phyloP scores from a whole-genome alignment of 1,139 yeast species.

The Blastobotrys capitulatus region DNA sequence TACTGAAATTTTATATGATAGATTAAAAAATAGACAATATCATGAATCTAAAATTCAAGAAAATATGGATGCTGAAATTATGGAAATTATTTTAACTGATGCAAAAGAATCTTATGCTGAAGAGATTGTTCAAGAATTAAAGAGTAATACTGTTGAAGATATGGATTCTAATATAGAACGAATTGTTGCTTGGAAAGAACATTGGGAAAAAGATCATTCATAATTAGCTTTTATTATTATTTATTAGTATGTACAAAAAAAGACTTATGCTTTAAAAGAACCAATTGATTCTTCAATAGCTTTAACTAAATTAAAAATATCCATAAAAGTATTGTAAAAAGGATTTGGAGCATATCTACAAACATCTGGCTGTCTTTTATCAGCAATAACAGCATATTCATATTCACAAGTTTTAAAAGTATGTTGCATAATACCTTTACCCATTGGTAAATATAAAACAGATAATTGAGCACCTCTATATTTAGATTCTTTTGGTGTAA shows the following conservation, averaged over 20 bases:
- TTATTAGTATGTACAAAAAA: background rate
- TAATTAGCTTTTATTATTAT: background rate
- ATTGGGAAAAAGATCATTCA: conserved; percentile 47
- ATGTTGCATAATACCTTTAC: conserved; percentile 54
- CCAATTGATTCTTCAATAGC: conserved; percentile 35
- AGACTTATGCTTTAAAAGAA: background rate
- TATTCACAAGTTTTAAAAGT: conserved; percentile 37
- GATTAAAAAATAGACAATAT: conserved; percentile 65
- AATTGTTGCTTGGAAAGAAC: conserved; percentile 63
- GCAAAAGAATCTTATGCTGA: conserved; percentile 77
- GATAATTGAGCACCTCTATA: conserved; percentile 83
- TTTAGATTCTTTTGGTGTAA: conserved; percentile 57
- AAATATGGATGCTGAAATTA: conserved; percentile 92
- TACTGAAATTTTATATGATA: conserved; percentile 63
- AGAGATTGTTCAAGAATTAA: conserved; percentile 75
- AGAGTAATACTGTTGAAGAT: conserved; percentile 66
- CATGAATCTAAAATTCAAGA: conserved; percentile 79
- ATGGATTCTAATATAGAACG: conserved; percentile 77
- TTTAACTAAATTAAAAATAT: conserved; percentile 47
- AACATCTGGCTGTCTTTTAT: conserved; percentile 86
- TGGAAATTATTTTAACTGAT: conserved; percentile 86
- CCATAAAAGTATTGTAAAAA: conserved; percentile 69
- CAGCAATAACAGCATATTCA: conserved; percentile 62
- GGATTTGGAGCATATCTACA: conserved; percentile 82
- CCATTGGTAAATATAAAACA: conserved; percentile 54